Conservation (phyloP, 441 rosid genomes). For the Flueggea neowawraea region DNA sequence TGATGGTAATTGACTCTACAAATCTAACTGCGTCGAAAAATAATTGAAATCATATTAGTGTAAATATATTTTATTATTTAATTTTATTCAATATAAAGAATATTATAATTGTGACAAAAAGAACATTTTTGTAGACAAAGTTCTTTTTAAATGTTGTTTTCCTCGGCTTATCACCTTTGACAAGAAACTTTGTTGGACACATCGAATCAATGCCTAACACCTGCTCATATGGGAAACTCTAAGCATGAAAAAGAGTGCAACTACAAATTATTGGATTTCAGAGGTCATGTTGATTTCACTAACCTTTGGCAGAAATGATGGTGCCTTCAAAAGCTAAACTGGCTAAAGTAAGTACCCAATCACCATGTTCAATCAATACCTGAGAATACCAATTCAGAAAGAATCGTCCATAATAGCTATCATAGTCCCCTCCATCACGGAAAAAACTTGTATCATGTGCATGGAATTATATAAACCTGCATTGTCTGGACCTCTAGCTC, state of each 20-base stretch:
- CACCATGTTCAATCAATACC: slow-evolving; percentile 80
- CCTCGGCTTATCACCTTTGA: no score
- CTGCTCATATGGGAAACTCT: slow-evolving; percentile 39
- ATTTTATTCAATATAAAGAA: no score
- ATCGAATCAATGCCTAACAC: slow-evolving; percentile 87
- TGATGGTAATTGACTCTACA: no score
- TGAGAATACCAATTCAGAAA: slow-evolving; percentile 95
- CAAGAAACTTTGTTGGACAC: no score
- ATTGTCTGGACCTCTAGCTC: slow-evolving; percentile 93
- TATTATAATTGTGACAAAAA: no score
- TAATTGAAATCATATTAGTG: no score
- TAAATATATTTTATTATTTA: no score
- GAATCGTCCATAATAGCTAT: slow-evolving; percentile 86
- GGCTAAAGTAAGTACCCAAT: slow-evolving; percentile 73
- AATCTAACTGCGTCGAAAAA: no score
- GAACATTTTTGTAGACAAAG: no score
- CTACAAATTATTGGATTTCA: slow-evolving; percentile 1
- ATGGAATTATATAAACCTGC: slow-evolving; percentile 80
- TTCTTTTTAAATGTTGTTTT: no score
- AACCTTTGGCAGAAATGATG: slow-evolving; percentile 80
- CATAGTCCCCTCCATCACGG: slow-evolving; percentile 95
- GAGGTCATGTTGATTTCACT: slow-evolving; percentile 10
- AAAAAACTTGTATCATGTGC: slow-evolving; percentile 85
- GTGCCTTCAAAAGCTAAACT: slow-evolving; percentile 82
- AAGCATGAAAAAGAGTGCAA: slow-evolving; percentile 3